Conservation (phyloP, 202 grass and related monocot species). For the Zizania palustris region DNA sequence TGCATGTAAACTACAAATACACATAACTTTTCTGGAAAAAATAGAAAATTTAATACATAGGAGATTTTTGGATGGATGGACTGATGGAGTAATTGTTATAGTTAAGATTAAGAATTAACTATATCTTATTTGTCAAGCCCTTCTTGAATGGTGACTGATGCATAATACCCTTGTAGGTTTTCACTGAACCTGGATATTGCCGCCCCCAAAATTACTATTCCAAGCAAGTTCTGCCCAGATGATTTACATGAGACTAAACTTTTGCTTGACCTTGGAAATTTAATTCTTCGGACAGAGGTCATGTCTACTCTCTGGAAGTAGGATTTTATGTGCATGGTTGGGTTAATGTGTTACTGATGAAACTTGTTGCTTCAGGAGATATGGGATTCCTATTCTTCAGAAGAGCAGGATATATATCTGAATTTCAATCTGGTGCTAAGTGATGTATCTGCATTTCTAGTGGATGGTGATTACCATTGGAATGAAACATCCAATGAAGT, state of each 20-base stretch:
- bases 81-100: background rate
- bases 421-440: conserved; percentile 94
- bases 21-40: too few relatives aligned
- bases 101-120: conserved; percentile 22
- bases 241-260: conserved; percentile 85
- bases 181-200: conserved; percentile 95
- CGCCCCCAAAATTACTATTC: conserved; percentile 95
- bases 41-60: too few relatives aligned
- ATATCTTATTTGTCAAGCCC: conserved; percentile 22
- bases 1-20: too few relatives aligned
- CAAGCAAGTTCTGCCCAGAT: conserved; percentile 86
- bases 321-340: conserved; percentile 26
- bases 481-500: conserved; percentile 50
- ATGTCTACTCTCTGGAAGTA: conserved; percentile 35
- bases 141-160: conserved; percentile 28
- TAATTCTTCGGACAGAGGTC: conserved; percentile 85
- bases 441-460: conserved; percentile 96
- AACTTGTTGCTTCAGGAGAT: conserved; percentile 71
- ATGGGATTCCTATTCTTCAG: conserved; percentile 71
- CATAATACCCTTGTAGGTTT: conserved; percentile 60
- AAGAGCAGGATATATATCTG: conserved; percentile 82
- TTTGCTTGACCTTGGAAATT: conserved; percentile 93
- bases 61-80: too few relatives aligned
- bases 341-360: conserved; percentile 35
- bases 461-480: conserved; percentile 94